A percentile compares a stretch with the other conserved stretches of the same genome.
phyloP scores from a whole-genome alignment of 2,329 filamentous ascomycete genomes.

The Phialophora macrospora region DNA sequence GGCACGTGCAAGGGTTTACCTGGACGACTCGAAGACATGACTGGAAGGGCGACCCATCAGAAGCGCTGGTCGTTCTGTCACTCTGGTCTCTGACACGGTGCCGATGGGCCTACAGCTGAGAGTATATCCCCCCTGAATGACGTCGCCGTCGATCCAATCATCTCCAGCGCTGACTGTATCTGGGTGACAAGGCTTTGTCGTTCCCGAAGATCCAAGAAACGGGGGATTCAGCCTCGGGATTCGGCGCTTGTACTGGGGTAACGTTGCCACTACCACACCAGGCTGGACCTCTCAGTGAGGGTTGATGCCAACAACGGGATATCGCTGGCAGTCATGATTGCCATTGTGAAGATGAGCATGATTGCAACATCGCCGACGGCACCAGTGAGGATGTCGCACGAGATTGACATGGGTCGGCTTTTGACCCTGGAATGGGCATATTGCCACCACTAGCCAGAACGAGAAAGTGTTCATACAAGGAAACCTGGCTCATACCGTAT shows the following conservation, averaged over 20 bases:
- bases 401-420: not conserved
- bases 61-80: not conserved
- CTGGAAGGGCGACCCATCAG: not conserved
- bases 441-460: not conserved
- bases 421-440: not conserved
- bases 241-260: too few relatives aligned
- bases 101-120: not conserved
- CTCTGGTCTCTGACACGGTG: not conserved
- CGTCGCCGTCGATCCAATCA: not conserved
- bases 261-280: too few relatives aligned
- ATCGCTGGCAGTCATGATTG: not conserved
- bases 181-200: not conserved
- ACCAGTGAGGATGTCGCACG: not conserved
- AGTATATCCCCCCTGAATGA: not conserved
- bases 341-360: too few relatives aligned
- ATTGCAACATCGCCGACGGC: not conserved
- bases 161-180: not conserved
- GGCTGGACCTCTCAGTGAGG: too few relatives aligned
- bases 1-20: not conserved
- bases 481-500: not conserved
- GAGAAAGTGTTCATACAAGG: constrained; percentile 9
- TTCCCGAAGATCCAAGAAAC: too few relatives aligned
- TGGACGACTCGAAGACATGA: not conserved
- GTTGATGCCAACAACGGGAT: not conserved
- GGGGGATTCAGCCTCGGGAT: too few relatives aligned